Base-by-base conservation (phyloP, 768 basidiomycete genomes). In the Amanita pallidorosea region DNA sequence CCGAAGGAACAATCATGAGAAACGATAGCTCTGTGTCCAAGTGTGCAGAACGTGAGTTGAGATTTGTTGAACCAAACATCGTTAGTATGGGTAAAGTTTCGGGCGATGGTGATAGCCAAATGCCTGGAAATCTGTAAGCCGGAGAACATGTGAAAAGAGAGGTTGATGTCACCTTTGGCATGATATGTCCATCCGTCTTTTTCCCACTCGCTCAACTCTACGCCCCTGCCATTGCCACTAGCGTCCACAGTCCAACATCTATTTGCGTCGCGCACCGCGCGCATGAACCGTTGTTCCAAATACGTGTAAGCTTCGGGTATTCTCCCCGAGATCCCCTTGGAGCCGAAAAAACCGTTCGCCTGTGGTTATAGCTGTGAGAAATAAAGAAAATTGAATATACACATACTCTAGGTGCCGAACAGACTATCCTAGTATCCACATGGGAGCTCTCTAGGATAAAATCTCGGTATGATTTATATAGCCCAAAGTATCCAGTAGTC, bases 261-360 rank as follows among this genome's bases (percentile, higher is more conserved):
- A 4, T 70, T 70, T 0, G 80, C 77, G n/a, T 61, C 62, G 44
- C 62, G 63, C 2, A 81, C 80, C 4, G 81, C 81, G 22, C 60
- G 64, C 79, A 88, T 86, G 62, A 99, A 99, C 22, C 77, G 73
- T 53, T 88, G 80, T 58, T 96, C 92, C 43, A 91, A 74, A 13
- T 88, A 62, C 0, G 93, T 96, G 62, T 99, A 99, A 0, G 83
- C 96, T 63, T 95, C 95, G 5, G 96, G 96, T 58, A 99, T 93
- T 51, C 91, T 79, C 11, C 89, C 85, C 8, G 95, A 98, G 12
- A 97, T 69, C 2, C 96, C 96, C 43, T 71, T 75, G 2, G 94
- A 96, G 2, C 84, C 85, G 62, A 80, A 91, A 63, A 99, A 99
- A 0, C 96, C 96, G 60, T 99, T 99, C 18, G 96, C 92, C 92